Percentiles rank a stretch among this genome's conserved stretches.
phyloP scores from a whole-genome alignment of 2,329 filamentous ascomycete genomes.

The Verticillium tricorpus region DNA sequence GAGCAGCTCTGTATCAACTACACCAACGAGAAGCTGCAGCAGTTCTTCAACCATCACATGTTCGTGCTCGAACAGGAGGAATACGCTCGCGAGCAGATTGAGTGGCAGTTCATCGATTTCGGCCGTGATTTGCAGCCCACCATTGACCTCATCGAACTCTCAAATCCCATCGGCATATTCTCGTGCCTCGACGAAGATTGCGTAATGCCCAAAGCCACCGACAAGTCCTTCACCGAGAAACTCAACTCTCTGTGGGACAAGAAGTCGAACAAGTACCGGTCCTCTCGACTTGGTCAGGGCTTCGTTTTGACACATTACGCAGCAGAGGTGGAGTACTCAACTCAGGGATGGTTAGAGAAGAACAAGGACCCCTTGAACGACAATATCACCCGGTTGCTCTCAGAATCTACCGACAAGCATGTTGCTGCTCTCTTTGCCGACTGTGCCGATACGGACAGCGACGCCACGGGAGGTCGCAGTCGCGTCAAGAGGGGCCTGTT shows the following conservation, averaged over 20 bases:
- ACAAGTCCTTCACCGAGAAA: slow-evolving; percentile 96
- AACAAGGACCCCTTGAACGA: slow-evolving; percentile 99
- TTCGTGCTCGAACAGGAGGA: slow-evolving; percentile 98
- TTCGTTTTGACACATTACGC: slow-evolving; percentile 97
- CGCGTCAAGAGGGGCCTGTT: slow-evolving; percentile 97
- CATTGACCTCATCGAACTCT: slow-evolving; percentile 92
- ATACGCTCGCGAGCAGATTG: slow-evolving; percentile 94
- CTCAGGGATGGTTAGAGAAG: slow-evolving; percentile 93
- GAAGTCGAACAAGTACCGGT: slow-evolving; percentile 88
- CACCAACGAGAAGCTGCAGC: slow-evolving; percentile 97
- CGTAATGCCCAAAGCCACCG: slow-evolving; percentile 98
- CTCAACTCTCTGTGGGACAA: slow-evolving; percentile 96
- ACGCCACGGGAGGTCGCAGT: slow-evolving; percentile 63
- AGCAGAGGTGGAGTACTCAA: slow-evolving; percentile 95
- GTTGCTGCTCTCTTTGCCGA: slow-evolving; percentile 82
- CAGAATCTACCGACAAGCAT: slow-evolving; percentile 76
- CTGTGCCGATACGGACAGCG: slow-evolving; percentile 79
- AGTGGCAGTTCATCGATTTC: slow-evolving; percentile 99
- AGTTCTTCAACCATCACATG: slow-evolving; percentile 99
- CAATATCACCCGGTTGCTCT: slow-evolving; percentile 86
- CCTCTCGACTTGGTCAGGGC: slow-evolving; percentile 81
- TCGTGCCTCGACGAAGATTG: slow-evolving; percentile 97
- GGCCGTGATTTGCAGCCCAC: slow-evolving; percentile 95
- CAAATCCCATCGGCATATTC: slow-evolving; percentile 98
- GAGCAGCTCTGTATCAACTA: slow-evolving; percentile 99